A percentile compares a stretch with the other conserved stretches of the same genome.
These are phyloP conservation scores for Luvunga scandens DNA, from an alignment of 345 rosid species.

Conservation along the genomic window DNA sequence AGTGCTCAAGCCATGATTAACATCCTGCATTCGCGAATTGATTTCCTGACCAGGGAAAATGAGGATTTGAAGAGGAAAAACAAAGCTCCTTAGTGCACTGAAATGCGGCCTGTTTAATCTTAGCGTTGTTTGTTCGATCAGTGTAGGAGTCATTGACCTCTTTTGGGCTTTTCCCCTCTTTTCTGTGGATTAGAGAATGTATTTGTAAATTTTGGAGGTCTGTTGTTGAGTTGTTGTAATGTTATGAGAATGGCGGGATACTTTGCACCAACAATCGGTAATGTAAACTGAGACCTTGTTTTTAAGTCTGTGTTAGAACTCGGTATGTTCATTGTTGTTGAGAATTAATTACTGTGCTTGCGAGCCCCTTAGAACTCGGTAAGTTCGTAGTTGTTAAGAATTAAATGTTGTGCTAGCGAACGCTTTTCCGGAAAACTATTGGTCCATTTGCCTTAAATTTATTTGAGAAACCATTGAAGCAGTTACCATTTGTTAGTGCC, in stretches of 20 bases:
- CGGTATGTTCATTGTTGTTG: neutral
- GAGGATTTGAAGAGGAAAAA: slow-evolving; percentile 58
- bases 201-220: slow-evolving; percentile 8
- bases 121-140: slow-evolving; percentile 3
- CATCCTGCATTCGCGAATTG: slow-evolving; percentile 68
- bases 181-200: neutral
- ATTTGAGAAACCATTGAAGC: neutral
- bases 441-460: neutral
- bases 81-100: neutral
- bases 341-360: too few relatives aligned
- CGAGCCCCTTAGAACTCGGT: too few relatives aligned
- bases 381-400: too few relatives aligned
- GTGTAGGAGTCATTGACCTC: neutral
- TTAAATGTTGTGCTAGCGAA: neutral
- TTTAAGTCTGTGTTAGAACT: neutral
- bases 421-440: neutral
- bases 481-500: too few relatives aligned
- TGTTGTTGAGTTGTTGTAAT: slow-evolving; percentile 10
- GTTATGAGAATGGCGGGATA: neutral
- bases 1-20: slow-evolving; percentile 76
- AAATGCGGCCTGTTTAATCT: neutral
- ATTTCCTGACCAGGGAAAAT: slow-evolving; percentile 60
- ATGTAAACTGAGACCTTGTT: neutral
- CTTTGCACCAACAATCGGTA: neutral
- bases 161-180: neutral